These are phyloP conservation scores for Pisolithus sp. DNA, from an alignment of 768 basidiomycete genomes.

Conservation along the genomic window DNA sequence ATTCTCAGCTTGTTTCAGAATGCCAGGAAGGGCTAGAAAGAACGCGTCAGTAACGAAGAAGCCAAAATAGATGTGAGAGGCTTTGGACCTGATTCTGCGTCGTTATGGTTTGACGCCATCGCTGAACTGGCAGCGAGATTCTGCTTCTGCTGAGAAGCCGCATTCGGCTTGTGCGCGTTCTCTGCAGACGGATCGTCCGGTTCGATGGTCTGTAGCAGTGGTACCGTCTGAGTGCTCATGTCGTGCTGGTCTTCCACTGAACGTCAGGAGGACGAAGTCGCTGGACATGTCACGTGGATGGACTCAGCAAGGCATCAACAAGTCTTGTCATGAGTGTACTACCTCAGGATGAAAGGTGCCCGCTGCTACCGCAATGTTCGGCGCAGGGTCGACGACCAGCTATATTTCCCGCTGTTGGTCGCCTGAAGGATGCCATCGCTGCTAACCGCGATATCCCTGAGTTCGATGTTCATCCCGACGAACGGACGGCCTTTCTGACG, in stretches of 20 bases:
- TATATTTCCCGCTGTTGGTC: conserved; percentile 4
- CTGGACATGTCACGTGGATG: not conserved
- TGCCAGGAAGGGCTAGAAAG: conserved; percentile 56
- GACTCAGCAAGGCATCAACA: too few species aligned
- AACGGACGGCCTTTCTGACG: conserved; percentile 3
- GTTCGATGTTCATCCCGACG: not conserved
- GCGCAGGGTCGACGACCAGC: not conserved
- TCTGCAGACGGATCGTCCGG: conserved; percentile 59
- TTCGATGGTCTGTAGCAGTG: conserved; percentile 78
- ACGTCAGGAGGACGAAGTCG: not conserved
- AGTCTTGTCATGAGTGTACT: too few species aligned
- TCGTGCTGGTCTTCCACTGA: not conserved
- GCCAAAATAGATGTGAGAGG: not conserved
- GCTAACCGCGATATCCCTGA: not conserved
- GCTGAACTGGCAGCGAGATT: conserved; percentile 45
- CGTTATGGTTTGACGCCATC: conserved; percentile 51
- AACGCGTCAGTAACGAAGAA: conserved; percentile 3
- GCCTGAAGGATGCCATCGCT: not conserved
- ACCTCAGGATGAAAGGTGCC: conserved; percentile 1
- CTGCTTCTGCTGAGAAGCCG: conserved; percentile 36
- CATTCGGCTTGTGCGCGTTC: conserved; percentile 20
- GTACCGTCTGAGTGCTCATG: conserved; percentile 53
- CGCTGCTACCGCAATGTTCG: not conserved
- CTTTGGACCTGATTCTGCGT: conserved; percentile 67
- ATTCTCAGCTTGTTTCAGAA: conserved; percentile 62